These are phyloP conservation scores for Cordyceps militaris DNA, from an alignment of 2,329 filamentous ascomycete species.

Conservation along the genomic window DNA sequence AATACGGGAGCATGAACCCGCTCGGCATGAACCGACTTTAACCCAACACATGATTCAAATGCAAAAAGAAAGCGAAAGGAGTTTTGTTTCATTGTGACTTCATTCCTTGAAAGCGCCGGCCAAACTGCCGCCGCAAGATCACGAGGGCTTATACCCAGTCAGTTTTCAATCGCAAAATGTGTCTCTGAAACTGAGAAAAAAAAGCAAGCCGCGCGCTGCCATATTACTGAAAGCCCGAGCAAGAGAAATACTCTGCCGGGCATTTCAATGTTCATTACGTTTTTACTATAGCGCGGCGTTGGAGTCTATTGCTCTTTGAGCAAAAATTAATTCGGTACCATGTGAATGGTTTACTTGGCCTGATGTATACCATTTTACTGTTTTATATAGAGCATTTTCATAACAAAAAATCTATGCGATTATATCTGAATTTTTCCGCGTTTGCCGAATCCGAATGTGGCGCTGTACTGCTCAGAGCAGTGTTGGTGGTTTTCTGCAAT, in stretches of 20 bases:
- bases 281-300: constrained; percentile 8
- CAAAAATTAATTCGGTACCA: background rate
- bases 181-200: background rate
- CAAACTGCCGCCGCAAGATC: background rate
- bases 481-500: too few relatives aligned
- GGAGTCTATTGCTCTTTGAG: background rate
- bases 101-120: background rate
- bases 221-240: background rate
- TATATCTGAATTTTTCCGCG: background rate
- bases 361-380: background rate
- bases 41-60: background rate
- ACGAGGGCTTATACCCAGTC: background rate
- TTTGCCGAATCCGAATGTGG: background rate
- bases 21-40: constrained; percentile 51
- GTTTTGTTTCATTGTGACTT: background rate
- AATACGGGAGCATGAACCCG: constrained; percentile 42
- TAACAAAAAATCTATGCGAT: background rate
- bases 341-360: background rate
- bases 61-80: background rate
- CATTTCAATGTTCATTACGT: constrained; percentile 7
- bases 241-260: background rate
- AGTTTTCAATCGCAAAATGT: background rate
- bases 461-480: too few relatives aligned
- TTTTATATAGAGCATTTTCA: background rate
- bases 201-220: background rate